Evolutionary conservation across 345 rosid species (phyloP).

Genomic region (Acer yangbiense): DNA sequence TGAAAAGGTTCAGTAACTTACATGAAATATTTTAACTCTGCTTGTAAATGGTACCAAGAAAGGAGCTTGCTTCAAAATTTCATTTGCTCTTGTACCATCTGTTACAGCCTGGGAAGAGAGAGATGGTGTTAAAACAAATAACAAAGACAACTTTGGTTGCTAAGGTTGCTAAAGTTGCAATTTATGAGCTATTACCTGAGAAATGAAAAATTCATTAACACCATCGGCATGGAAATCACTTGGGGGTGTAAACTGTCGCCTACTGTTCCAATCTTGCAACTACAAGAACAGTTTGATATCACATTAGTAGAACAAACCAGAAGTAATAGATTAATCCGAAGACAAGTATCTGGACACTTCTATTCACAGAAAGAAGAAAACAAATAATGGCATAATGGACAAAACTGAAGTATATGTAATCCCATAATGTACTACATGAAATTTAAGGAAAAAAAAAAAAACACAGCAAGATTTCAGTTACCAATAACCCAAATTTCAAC

Average conservation of each 20-base stretch:
- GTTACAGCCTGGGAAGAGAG: constrained; percentile 61
- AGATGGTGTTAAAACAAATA: constrained; percentile 14
- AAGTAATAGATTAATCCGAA: not conserved
- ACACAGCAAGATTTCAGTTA: not conserved
- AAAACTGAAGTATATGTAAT: not conserved
- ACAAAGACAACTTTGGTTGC: not conserved
- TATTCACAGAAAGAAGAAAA: not conserved
- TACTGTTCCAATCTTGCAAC: constrained; percentile 98
- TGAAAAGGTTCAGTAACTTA: constrained; percentile 44
- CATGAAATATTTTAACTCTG: constrained; percentile 93
- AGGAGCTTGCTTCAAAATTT: constrained; percentile 94
- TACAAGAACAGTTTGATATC: constrained; percentile 32
- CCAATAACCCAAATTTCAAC: constrained; percentile 11
- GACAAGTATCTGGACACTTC: constrained; percentile 1
- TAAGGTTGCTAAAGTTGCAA: constrained; percentile 19
- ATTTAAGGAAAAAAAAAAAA: not conserved
- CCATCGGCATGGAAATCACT: constrained; percentile 93
- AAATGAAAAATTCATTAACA: constrained; percentile 81
- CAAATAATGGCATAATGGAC: not conserved
- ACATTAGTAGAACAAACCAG: constrained; percentile 22
- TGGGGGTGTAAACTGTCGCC: constrained; percentile 74
- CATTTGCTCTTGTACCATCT: constrained; percentile 88
- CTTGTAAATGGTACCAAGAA: constrained; percentile 94
- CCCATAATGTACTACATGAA: not conserved
- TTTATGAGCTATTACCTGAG: constrained; percentile 68